Evolutionary conservation across 148 eudicot species (phyloP).

Genomic region (Beta vulgaris): DNA sequence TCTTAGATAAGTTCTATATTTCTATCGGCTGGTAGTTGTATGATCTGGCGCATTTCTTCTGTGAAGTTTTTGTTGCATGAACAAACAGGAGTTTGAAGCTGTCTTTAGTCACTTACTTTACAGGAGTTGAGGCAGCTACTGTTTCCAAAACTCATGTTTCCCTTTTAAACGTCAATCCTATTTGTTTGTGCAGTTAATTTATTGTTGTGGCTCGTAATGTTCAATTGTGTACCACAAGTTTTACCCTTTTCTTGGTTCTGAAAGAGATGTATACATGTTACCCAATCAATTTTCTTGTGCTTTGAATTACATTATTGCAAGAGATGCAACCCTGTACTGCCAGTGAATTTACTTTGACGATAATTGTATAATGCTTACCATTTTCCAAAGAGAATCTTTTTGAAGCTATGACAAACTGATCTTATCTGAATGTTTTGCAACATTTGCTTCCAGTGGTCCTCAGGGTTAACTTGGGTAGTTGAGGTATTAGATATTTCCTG

Average conservation of each 20-base stretch:
- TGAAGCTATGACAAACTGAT: not conserved
- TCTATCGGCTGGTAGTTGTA: not conserved
- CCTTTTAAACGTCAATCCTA: not conserved
- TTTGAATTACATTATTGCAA: not conserved
- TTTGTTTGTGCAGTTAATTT: not conserved
- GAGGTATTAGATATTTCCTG: not conserved
- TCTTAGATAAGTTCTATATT: not conserved
- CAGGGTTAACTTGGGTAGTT: not conserved
- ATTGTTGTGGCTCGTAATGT: conserved; percentile 1
- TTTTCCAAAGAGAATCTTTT: not conserved
- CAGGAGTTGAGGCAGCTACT: not conserved
- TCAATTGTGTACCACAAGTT: not conserved
- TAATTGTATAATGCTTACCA: not conserved
- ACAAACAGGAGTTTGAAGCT: not conserved
- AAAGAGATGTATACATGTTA: not conserved
- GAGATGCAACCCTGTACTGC: not conserved
- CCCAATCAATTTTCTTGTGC: not conserved
- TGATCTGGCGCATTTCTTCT: not conserved
- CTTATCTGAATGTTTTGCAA: not conserved
- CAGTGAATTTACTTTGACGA: not conserved
- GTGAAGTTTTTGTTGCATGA: not conserved
- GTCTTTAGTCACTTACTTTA: not conserved
- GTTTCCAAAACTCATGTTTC: not conserved
- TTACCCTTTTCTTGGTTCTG: not conserved
- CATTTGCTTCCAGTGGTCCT: not conserved